phyloP scores from a whole-genome alignment of 176 grass and related monocot species.

The Microstegium vimineum region DNA sequence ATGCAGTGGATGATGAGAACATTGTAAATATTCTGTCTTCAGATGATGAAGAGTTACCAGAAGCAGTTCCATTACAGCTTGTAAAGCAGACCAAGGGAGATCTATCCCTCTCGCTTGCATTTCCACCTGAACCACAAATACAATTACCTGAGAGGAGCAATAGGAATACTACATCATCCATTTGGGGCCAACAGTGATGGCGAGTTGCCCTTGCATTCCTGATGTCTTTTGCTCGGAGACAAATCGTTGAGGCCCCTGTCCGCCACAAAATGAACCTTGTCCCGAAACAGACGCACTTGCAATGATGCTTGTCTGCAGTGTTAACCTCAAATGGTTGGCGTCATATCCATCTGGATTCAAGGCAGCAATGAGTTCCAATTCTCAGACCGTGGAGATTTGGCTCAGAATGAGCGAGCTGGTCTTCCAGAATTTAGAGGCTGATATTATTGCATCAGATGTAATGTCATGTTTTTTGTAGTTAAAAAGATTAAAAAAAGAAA shows the following conservation, averaged over 20 bases:
- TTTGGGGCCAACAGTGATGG: constrained; percentile 14
- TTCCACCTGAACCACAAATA: constrained; percentile 8
- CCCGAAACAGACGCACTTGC: not conserved
- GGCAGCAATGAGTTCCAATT: not conserved
- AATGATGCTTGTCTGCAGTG: not conserved
- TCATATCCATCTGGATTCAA: not conserved
- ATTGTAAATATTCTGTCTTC: constrained; percentile 29
- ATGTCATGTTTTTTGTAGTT: not conserved
- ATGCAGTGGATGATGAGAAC: constrained; percentile 15
- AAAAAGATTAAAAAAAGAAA: not conserved
- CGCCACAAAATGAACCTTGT: not conserved
- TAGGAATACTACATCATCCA: not conserved
- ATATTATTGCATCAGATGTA: not conserved
- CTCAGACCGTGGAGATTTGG: not conserved
- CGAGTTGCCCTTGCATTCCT: not conserved
- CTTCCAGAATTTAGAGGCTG: not conserved
- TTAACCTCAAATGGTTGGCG: not conserved
- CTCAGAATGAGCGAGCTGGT: not conserved
- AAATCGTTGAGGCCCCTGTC: not conserved
- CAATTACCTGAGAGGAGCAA: constrained; percentile 7
- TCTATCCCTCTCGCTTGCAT: constrained; percentile 60
- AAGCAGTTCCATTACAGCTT: constrained; percentile 30
- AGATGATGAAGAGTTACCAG: constrained; percentile 41
- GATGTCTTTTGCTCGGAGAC: not conserved
- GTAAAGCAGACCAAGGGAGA: constrained; percentile 33